Percentiles rank a stretch among this genome's conserved stretches.
Conservation (phyloP, 108 stramenopile genomes). For the Discostella pseudostelligera region DNA sequence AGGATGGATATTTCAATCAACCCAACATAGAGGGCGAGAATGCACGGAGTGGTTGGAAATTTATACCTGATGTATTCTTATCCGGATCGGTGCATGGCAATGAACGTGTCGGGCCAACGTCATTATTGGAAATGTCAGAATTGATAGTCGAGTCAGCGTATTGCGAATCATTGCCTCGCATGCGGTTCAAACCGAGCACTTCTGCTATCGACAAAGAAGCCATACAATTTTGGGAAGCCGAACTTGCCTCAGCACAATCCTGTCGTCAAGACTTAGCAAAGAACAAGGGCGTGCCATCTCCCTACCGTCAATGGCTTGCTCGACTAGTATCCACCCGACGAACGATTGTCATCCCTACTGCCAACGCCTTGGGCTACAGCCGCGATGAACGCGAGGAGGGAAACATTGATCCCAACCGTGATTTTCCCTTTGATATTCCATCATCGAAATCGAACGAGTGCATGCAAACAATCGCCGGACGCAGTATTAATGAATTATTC, state of each 20-base stretch:
- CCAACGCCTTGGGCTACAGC: constrained; percentile 79
- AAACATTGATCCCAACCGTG: constrained; percentile 85
- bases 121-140: constrained; percentile 56
- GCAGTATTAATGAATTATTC: constrained; percentile 82
- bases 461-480: constrained; percentile 82
- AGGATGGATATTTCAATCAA: constrained; percentile 15
- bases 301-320: constrained; percentile 55
- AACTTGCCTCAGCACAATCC: constrained; percentile 12
- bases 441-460: constrained; percentile 39
- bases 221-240: constrained; percentile 17
- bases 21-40: background rate
- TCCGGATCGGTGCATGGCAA: constrained; percentile 94
- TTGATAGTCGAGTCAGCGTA: constrained; percentile 67
- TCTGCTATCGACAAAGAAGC: background rate
- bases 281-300: constrained; percentile 30
- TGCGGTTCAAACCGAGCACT: constrained; percentile 23
- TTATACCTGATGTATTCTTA: constrained; percentile 90
- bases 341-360: constrained; percentile 66
- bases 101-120: constrained; percentile 92
- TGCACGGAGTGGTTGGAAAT: constrained; percentile 38
- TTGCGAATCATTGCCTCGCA: constrained; percentile 72
- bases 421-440: constrained; percentile 77
- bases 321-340: constrained; percentile 69
- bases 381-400: constrained; percentile 48
- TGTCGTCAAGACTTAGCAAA: constrained; percentile 45